A percentile compares a stretch with the other conserved stretches of the same genome.
Conservation (phyloP, 2,329 filamentous ascomycete species). For the Arthrobotrys conoides region DNA sequence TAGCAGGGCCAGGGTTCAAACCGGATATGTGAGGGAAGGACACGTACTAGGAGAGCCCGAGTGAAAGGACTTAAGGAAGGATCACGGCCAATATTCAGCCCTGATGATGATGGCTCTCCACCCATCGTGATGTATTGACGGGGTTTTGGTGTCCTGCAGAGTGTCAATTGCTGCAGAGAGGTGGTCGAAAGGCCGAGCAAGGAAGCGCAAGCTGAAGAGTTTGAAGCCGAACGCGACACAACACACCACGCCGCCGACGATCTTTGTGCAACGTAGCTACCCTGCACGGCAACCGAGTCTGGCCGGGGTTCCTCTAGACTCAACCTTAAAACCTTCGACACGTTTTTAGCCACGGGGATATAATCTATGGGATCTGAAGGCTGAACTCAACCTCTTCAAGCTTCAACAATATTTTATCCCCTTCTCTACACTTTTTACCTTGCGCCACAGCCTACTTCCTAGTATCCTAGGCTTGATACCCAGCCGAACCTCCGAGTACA, state of each 20-base stretch:
- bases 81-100: not conserved
- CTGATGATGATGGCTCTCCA: conserved; percentile 4
- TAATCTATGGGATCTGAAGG: not conserved
- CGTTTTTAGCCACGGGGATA: not conserved
- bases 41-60: conserved; percentile 49
- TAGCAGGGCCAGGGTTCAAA: conserved; percentile 18
- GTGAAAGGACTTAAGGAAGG: conserved; percentile 46
- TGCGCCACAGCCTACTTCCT: not conserved
- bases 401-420: not conserved
- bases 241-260: not conserved
- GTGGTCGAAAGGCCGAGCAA: conserved; percentile 13
- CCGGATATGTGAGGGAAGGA: not conserved
- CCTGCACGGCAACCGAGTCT: not conserved
- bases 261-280: conserved; percentile 18
- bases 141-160: not conserved
- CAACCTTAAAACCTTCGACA: conserved; percentile 3
- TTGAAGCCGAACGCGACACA: conserved; percentile 41
- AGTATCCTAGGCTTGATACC: not conserved
- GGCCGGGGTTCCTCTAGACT: not conserved
- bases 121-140: conserved; percentile 23
- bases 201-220: conserved; percentile 25
- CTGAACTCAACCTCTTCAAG: not conserved
- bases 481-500: not conserved
- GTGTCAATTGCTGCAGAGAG: not conserved
- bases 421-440: not conserved